Evolutionary conservation across 73 alveolate genomes (phyloP), one percentile per base, ranked within the genome.

Genomic region (Paramecium pentaurelia): DNA sequence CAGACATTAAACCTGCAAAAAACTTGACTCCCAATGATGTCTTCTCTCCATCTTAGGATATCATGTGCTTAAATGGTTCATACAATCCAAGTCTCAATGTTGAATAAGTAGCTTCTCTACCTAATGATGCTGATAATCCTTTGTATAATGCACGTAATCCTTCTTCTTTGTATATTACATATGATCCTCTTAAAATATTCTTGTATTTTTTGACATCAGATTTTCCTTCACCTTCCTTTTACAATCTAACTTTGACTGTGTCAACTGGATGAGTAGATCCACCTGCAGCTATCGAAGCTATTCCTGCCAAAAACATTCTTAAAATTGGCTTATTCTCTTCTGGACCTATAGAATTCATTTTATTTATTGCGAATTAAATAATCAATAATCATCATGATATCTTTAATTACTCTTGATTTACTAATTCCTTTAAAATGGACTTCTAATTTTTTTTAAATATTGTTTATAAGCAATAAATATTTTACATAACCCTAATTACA

Each of bases 1-100:
- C 97, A 37, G 97, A 92, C 95, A 95, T 89, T 18, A 96, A 94
- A 36, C 97, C 98, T 14, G 97, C 97, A 37, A 93, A 34, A 73
- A 96, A 77, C 60, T 96, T 93, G 4, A 58, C 75, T 49, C 92
- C 93, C 70, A 96, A 92, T 14, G 96, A 95, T 22, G 96, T 95
- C 37, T 96, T 90, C 36, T 83, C 80, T 36, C 95, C 97, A 30
- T 80, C 91, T 14, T 80, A 25, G 0, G 91, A 44, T 2, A 80
- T 80, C 73, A 80, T 42, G 20, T 86, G 60, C 45, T 95, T 95
- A 93, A 94, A 95, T 25, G 97, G 96, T 89, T 95, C 98, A 93
- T 95, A 95, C 16, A 93, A 84, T 36, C 97, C 97, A 12, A 95
- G 88, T 93, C 97, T 93, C 25, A 95, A 60, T 22, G 95, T 51